phyloP scores from a whole-genome alignment of 805 yeast genomes.

The Teunomyces barrocoloradensis region DNA sequence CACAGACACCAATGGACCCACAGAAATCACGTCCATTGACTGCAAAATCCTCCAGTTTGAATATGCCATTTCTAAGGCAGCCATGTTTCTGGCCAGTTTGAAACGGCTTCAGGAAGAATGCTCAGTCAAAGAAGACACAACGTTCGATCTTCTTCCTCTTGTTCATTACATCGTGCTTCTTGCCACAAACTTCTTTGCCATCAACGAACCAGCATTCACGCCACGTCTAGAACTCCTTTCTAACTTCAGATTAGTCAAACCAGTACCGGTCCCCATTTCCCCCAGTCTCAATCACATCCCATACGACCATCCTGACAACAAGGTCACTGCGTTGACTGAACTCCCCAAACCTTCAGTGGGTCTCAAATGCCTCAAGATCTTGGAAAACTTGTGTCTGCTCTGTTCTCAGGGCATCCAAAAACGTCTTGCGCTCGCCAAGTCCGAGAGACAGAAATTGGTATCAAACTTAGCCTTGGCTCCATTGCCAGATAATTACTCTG shows the following conservation, averaged over 20 bases:
- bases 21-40: conserved; percentile 38
- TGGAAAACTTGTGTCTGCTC: conserved; percentile 24
- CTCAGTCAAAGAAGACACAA: background rate
- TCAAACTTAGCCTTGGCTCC: background rate
- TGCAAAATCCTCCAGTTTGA: conserved; percentile 58
- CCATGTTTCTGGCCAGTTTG: conserved; percentile 34
- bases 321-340: conserved; percentile 28
- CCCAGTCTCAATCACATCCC: conserved; percentile 39
- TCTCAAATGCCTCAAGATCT: conserved; percentile 24
- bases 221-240: conserved; percentile 27
- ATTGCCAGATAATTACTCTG: conserved; percentile 10
- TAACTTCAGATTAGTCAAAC: conserved; percentile 25
- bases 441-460: conserved; percentile 16
- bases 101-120: conserved; percentile 14
- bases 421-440: conserved; percentile 27
- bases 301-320: conserved; percentile 37
- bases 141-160: conserved; percentile 21
- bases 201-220: conserved; percentile 33
- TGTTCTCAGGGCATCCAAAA: conserved; percentile 39
- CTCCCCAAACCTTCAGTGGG: conserved; percentile 27
- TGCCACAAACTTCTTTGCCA: conserved; percentile 32
- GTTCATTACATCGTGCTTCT: conserved; percentile 35
- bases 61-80: conserved; percentile 49
- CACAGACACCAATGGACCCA: background rate
- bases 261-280: conserved; percentile 25